These are phyloP conservation scores for Prototheca wickerhamii DNA, from an alignment of 163 green algal species.

Conservation along the genomic window DNA sequence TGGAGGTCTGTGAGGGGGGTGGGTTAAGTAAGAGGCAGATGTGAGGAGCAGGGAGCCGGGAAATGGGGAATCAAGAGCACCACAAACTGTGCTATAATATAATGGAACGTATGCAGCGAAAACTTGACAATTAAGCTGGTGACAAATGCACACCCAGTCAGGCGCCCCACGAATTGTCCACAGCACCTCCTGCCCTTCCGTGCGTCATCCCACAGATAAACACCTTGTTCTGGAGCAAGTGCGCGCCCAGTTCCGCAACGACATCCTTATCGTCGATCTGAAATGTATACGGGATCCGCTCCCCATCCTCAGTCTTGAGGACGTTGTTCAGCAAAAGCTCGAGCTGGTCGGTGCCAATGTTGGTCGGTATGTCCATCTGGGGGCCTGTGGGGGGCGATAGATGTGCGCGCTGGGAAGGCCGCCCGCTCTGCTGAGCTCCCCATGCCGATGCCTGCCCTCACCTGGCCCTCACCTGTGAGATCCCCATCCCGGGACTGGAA, in stretches of 20 bases:
- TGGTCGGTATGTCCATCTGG: conserved; percentile 79
- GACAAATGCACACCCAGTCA: no score
- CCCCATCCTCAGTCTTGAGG: conserved; percentile 54
- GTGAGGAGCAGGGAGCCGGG: background rate
- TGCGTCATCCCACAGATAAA: no score
- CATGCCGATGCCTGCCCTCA: background rate
- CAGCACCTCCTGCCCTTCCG: no score
- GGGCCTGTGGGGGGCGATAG: conserved; percentile 60
- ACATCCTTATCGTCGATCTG: conserved; percentile 77
- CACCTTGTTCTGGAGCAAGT: conserved; percentile 56
- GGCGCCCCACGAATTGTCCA: no score
- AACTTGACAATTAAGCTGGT: no score
- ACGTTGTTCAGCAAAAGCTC: conserved; percentile 81
- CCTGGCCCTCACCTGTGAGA: conserved; percentile 35
- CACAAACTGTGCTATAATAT: no score
- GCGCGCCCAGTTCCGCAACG: conserved; percentile 50
- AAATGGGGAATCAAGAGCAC: no score
- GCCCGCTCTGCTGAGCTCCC: background rate
- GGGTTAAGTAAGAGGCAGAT: background rate
- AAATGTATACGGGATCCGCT: conserved; percentile 82
- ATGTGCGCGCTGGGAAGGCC: no score
- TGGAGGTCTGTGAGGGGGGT: conserved; percentile 46
- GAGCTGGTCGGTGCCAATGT: conserved; percentile 71
- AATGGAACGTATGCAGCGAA: no score
- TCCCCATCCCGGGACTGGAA: conserved; percentile 60